These are phyloP conservation scores for Phytomonas sp. DNA, from an alignment of 208 protist species.

Conservation along the genomic window DNA sequence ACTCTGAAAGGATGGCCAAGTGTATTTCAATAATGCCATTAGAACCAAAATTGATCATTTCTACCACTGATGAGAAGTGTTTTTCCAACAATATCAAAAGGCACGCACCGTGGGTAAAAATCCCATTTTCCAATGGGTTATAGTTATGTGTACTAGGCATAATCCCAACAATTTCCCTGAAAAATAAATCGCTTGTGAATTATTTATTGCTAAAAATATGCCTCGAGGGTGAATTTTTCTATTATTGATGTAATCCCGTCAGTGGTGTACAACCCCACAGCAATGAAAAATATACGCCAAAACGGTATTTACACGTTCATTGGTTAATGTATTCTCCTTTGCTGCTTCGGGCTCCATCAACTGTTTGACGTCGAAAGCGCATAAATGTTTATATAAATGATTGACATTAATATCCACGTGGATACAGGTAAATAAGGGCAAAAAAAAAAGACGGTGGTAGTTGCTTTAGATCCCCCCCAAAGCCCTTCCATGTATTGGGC, in stretches of 20 bases:
- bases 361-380: background rate
- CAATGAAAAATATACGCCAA: background rate
- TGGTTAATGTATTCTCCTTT: background rate
- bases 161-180: background rate
- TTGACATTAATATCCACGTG: background rate
- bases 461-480: background rate
- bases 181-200: background rate
- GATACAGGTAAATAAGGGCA: background rate
- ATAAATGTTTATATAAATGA: background rate
- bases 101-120: background rate
- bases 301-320: background rate
- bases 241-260: background rate
- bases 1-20: background rate
- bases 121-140: background rate
- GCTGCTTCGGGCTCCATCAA: background rate
- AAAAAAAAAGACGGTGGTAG: background rate
- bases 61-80: background rate
- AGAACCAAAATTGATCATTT: background rate
- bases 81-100: background rate
- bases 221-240: background rate
- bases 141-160: background rate
- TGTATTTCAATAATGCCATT: background rate
- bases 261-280: background rate
- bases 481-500: background rate
- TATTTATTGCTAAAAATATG: background rate